Evolutionary conservation across 1,284 basidiomycete species (phyloP), one percentile per base, ranked within the genome.

Genomic region (Polyporus tsugae): DNA sequence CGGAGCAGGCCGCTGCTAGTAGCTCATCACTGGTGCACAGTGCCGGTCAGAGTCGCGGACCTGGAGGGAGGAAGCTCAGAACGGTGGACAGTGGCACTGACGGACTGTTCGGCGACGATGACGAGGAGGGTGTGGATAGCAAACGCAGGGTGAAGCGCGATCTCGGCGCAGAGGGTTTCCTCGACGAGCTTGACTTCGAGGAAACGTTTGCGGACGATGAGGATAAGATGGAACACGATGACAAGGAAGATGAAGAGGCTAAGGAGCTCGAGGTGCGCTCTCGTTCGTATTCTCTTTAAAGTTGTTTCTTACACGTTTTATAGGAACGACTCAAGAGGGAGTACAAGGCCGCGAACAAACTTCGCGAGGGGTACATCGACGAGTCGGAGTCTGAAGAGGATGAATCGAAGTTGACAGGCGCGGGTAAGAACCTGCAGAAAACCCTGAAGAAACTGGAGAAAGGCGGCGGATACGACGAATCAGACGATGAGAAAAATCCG

Each of bases 141-240:
- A 81, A 82, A 70, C 82, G 85, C 42, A 81, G 75, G 64, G 75
- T 83, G 57, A 84, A 86, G 74, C 85, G 83, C 69, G 89, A 91
- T 73, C 81, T 86, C 70, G 90, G 91, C 33, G 87, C 83, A 46
- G 92, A 93, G 70, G 91, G 91, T 19, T 91, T 91, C 75, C 77
- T 93, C 69, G 95, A 95, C 75, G 95, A 96, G 77, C 86, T 93
- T 67, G 86, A 91, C 33, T 96, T 89, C 75, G 94, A 96, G 75
- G 93, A 93, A 74, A 91, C 93, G 22, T 92, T 95, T 75, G 91
- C 91, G 25, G 95, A 96, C 74, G 95, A 96, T 72, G 95, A 96
- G 63, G 95, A 96, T 77, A 89, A 89, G 77, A 86, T 89, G 78
- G 85, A 90, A 55, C 83, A 86, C 25, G 91, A 93, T 66, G 89